Percentiles rank a stretch among this genome's conserved stretches.
phyloP scores from a whole-genome alignment of 2,329 filamentous ascomycete species.

The Helotiales sp. region DNA sequence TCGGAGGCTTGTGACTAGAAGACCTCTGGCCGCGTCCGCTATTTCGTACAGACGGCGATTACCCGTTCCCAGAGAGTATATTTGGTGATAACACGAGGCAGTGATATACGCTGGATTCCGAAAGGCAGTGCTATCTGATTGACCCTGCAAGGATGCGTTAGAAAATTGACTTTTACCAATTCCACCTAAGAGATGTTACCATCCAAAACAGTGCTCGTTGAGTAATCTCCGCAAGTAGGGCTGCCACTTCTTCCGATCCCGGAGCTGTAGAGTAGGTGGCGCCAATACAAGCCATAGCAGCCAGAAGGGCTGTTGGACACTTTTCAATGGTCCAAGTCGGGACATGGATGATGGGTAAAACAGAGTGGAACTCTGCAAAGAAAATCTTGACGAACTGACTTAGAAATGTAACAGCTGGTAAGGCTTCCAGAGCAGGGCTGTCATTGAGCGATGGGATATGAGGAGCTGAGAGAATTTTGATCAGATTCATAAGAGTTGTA shows the following conservation, averaged over 20 bases:
- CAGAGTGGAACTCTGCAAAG: background rate
- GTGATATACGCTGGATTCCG: background rate
- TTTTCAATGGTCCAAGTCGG: background rate
- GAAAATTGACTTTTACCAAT: no score
- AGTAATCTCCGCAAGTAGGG: background rate
- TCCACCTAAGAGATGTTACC: no score
- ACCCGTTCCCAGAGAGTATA: background rate
- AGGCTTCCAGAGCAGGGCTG: background rate
- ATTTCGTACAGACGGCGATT: background rate
- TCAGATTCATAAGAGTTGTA: background rate
- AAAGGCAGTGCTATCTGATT: background rate
- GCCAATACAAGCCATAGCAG: background rate
- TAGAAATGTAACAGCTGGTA: background rate
- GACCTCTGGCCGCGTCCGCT: background rate
- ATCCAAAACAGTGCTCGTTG: background rate
- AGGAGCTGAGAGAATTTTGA: background rate
- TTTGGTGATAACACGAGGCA: background rate
- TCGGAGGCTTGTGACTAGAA: background rate
- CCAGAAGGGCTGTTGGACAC: background rate
- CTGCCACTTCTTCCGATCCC: background rate
- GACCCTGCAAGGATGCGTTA: background rate
- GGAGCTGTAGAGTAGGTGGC: background rate
- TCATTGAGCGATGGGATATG: background rate
- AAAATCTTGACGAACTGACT: background rate
- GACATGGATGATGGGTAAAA: background rate